Conservation (phyloP, 371 early-diverging fungal genomes). For the Thermomucor indicae-seudaticae region DNA sequence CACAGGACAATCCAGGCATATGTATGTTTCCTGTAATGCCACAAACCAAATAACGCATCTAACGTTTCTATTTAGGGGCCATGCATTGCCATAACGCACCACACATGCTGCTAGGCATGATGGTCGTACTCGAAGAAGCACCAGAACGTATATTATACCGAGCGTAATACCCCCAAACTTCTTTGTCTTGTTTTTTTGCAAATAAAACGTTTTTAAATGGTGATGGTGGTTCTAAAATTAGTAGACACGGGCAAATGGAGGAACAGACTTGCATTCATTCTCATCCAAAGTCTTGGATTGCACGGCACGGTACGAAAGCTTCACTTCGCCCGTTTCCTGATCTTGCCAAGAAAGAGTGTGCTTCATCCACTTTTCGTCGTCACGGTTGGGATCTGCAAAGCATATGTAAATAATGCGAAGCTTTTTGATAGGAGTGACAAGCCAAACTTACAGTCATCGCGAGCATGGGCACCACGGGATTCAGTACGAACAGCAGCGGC, state of each 20-base stretch:
- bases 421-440: too few species aligned
- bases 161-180: neutral
- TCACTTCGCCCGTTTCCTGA: conserved; percentile 74
- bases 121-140: conserved; percentile 40
- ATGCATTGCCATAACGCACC: conserved; percentile 41
- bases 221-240: too few species aligned
- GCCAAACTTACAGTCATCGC: conserved; percentile 66
- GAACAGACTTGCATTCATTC: conserved; percentile 89
- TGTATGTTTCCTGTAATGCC: too few species aligned
- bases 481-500: conserved; percentile 95
- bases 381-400: too few species aligned
- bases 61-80: too few species aligned
- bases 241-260: conserved; percentile 93
- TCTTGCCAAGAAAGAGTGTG: conserved; percentile 95
- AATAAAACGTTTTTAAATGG: neutral
- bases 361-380: conserved; percentile 97
- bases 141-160: conserved; percentile 13
- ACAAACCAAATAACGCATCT: too few species aligned
- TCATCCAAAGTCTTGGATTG: conserved; percentile 83
- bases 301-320: conserved; percentile 83
- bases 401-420: too few species aligned
- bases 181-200: neutral
- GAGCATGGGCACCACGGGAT: conserved; percentile 97
- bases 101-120: conserved; percentile 43
- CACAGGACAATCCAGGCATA: conserved; percentile 40